Base-by-base conservation (phyloP, 1,139 yeast genomes). In the Eremothecium cymbalariae region DNA sequence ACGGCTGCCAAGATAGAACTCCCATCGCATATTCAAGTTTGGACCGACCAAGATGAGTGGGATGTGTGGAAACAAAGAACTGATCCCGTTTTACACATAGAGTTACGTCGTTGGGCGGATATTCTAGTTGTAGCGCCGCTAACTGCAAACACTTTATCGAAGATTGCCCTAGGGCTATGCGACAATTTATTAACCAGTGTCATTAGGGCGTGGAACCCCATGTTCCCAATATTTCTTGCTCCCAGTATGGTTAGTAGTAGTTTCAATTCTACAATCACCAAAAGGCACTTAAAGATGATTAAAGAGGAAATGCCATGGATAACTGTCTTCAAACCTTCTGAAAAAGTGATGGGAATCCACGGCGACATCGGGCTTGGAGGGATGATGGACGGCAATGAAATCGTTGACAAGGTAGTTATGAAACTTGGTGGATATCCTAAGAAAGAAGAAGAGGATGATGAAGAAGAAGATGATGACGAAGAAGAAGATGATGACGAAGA, bases 281-380 rank as follows among this genome's bases (percentile, higher is more conserved):
- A 84, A 47, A 80, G 79, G 48, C 98, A 90, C 49, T 62, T 90
- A 40, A 63, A 63, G 22, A 59, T 77, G 22, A 62, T 90, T 28
- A 63, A 60, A 20, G 77, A 75, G 36, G 77, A 72, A 38, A 76
- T 74, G 60, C 74, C 77, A 11, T 78, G 76, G 69, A 75, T 88
- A 40, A 88, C 85, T 42, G 77, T 90, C 12, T 70, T 90, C 52
- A 78, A 75, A 51, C 98, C 98, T 0, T 88, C 90, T 18, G 98
- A 90, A 52, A 90, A 90, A 58, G 94, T 88, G 6, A 82, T 83
- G 40, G 94, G 94, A 18, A 59, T 63, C 8, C 76, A 86, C 64
- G 98, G 98, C 33, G 98, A 90, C 33, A 84, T 90, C 39, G 98
- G 98, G 3, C 81, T 75, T 66, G 98, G 98, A 17, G 98, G 97